phyloP scores from a whole-genome alignment of 768 basidiomycete species.

The Naematelia encephala region DNA sequence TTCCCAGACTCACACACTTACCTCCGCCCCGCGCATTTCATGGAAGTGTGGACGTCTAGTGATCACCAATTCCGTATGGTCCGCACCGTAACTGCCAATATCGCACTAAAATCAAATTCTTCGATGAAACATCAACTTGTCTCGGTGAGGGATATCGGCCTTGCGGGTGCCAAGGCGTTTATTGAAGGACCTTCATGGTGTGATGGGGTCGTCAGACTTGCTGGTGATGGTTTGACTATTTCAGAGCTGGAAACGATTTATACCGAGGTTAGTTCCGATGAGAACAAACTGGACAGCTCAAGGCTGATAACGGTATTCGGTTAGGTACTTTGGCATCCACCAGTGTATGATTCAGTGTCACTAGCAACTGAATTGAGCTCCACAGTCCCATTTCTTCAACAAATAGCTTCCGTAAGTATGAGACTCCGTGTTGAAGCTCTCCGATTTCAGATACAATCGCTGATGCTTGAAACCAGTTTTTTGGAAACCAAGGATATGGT shows the following conservation, averaged over 20 bases:
- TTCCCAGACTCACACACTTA: constrained; percentile 12
- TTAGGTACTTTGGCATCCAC: not conserved
- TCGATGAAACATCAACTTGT: constrained; percentile 25
- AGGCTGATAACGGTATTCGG: not conserved
- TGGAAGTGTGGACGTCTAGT: constrained; percentile 17
- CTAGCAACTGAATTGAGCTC: too few relatives aligned
- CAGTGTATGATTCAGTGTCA: constrained; percentile 7
- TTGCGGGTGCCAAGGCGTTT: constrained; percentile 20
- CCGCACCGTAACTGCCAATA: constrained; percentile 16
- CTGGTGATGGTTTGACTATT: constrained; percentile 20
- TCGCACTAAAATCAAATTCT: constrained; percentile 18
- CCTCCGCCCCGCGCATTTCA: constrained; percentile 31
- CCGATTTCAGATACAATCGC: not conserved
- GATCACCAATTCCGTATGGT: constrained; percentile 10
- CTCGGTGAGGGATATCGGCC: constrained; percentile 22
- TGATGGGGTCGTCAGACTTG: constrained; percentile 18
- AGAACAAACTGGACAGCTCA: not conserved
- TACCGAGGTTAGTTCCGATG: constrained; percentile 12
- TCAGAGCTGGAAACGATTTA: constrained; percentile 18
- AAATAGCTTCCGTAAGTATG: too few relatives aligned
- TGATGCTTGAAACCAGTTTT: constrained; percentile 14
- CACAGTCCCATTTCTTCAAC: too few relatives aligned
- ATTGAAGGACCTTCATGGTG: constrained; percentile 10
- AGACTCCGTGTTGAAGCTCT: too few relatives aligned
- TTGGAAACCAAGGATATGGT: constrained; percentile 22